phyloP scores from a whole-genome alignment of 305 asterid genomes.

The Fraxinus platypoda region DNA sequence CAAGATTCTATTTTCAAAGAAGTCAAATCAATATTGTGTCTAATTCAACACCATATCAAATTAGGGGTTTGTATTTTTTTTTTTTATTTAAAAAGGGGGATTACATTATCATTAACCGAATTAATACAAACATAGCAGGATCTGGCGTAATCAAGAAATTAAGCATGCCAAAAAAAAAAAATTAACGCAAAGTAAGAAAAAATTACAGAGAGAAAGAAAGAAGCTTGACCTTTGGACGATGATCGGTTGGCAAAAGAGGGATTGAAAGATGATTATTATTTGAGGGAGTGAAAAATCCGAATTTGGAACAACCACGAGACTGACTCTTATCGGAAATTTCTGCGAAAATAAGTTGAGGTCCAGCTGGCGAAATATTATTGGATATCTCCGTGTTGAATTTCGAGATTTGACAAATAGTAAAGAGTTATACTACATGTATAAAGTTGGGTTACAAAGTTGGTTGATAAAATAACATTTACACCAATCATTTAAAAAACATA shows the following conservation, averaged over 20 bases:
- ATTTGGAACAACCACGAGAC: neutral
- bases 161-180: neutral
- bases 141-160: neutral
- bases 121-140: neutral
- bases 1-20: neutral
- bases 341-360: neutral
- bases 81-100: neutral
- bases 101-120: neutral
- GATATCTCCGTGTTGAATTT: neutral
- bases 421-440: too few species aligned
- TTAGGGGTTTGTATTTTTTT: neutral
- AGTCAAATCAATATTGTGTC: neutral
- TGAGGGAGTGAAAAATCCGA: neutral
- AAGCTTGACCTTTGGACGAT: conserved; percentile 13
- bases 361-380: neutral
- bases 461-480: too few species aligned
- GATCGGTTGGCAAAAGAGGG: neutral
- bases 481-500: too few species aligned
- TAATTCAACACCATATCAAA: neutral
- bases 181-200: neutral
- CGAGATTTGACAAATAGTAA: neutral
- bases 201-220: neutral
- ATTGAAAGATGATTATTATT: neutral
- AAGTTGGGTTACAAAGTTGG: too few species aligned
- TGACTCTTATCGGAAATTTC: neutral